phyloP scores from a whole-genome alignment of 768 basidiomycete species.

The Boletus sensibilis region DNA sequence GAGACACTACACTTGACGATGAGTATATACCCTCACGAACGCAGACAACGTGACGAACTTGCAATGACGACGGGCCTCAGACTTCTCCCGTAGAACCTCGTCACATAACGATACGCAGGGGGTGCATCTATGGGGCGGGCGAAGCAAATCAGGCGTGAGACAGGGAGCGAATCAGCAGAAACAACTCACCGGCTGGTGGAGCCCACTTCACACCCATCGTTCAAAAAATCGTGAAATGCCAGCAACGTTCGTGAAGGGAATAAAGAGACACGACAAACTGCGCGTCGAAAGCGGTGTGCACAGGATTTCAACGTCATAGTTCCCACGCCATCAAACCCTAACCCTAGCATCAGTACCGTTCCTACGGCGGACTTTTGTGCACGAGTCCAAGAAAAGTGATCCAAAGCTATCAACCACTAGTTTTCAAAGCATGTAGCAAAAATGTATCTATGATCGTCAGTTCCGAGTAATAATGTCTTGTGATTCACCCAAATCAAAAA shows the following conservation, averaged over 20 bases:
- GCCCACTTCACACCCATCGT: slow-evolving; percentile 17
- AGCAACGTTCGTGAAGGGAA: neutral
- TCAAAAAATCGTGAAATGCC: neutral
- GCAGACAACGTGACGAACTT: slow-evolving; percentile 34
- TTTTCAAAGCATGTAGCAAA: neutral
- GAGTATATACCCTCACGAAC: neutral
- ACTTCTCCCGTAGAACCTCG: slow-evolving; percentile 53
- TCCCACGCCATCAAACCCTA: slow-evolving; percentile 23
- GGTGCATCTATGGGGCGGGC: slow-evolving; percentile 33
- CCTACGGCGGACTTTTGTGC: no score
- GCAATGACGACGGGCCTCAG: slow-evolving; percentile 59
- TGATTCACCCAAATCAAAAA: neutral
- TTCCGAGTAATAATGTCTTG: neutral
- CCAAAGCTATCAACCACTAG: neutral
- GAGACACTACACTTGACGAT: slow-evolving; percentile 30
- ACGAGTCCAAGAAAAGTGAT: no score
- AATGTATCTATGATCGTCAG: slow-evolving; percentile 1
- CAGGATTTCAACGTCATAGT: slow-evolving; percentile 20
- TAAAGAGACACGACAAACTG: neutral
- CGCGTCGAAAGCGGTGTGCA: neutral
- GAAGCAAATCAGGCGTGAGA: neutral
- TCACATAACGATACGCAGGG: slow-evolving; percentile 61
- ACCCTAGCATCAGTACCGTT: neutral
- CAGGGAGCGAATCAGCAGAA: neutral
- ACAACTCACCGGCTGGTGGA: slow-evolving; percentile 15